Conservation (phyloP, 176 grass and related monocot species). For the Metroxylon sagu region DNA sequence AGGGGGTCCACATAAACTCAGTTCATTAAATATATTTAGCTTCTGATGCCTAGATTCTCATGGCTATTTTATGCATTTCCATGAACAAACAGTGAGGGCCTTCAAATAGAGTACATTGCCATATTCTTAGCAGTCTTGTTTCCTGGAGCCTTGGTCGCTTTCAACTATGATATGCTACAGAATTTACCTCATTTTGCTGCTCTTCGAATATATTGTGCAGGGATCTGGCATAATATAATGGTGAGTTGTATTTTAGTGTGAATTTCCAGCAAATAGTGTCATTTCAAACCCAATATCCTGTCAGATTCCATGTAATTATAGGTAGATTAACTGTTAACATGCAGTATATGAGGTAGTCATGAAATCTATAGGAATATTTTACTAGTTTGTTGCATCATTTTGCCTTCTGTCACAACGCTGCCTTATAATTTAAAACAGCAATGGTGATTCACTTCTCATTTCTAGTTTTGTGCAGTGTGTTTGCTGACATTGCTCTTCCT, state of each 20-base stretch:
- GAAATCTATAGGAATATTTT: no score
- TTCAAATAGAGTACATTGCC: conserved; percentile 79
- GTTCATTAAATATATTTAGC: conserved; percentile 3
- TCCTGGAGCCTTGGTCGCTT: conserved; percentile 85
- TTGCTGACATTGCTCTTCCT: conserved; percentile 43
- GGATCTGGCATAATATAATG: conserved; percentile 86
- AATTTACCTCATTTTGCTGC: conserved; percentile 43
- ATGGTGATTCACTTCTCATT: conserved; percentile 28
- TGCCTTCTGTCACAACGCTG: no score
- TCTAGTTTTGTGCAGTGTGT: conserved; percentile 81
- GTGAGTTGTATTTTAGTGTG: conserved; percentile 32
- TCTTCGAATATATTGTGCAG: conserved; percentile 85
- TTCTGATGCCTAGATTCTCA: conserved; percentile 22
- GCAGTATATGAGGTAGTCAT: no score
- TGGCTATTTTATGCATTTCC: conserved; percentile 8
- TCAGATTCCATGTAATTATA: no score
- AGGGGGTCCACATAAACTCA: no score
- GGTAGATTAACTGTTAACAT: no score
- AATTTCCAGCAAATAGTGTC: not conserved
- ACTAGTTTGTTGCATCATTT: no score
- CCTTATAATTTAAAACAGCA: conserved; percentile 5
- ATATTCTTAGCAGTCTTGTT: conserved; percentile 70
- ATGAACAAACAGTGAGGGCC: conserved; percentile 50
- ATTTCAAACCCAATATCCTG: no score
- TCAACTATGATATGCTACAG: conserved; percentile 59